These are phyloP conservation scores for Heimioporus punctisporus DNA, from an alignment of 1,284 basidiomycete species.

Conservation along the genomic window DNA sequence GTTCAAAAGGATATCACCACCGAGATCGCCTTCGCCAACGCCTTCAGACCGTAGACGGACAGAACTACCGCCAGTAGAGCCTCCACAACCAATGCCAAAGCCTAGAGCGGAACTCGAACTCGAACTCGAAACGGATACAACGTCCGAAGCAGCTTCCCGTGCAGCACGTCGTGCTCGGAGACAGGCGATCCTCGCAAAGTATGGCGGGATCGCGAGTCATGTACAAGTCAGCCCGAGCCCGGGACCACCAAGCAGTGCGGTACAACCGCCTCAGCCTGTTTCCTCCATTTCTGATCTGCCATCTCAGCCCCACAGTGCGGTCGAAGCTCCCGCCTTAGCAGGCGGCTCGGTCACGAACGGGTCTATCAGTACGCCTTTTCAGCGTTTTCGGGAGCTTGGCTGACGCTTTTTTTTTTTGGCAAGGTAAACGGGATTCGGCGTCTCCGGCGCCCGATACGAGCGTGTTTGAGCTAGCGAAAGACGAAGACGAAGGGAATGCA, in stretches of 20 bases:
- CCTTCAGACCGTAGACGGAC: slow-evolving; percentile 25
- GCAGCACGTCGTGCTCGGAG: slow-evolving; percentile 82
- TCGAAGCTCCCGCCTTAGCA: slow-evolving; percentile 33
- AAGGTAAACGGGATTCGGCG: slow-evolving; percentile 52
- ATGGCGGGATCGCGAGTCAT: slow-evolving; percentile 53
- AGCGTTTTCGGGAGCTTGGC: slow-evolving; percentile 1
- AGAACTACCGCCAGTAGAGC: slow-evolving; percentile 22
- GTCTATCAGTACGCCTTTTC: slow-evolving; percentile 28
- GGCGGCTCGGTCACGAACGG: slow-evolving; percentile 20
- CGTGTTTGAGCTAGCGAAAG: slow-evolving; percentile 64
- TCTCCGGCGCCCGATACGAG: slow-evolving; percentile 52
- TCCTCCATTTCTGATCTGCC: slow-evolving; percentile 61
- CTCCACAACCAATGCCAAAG: slow-evolving; percentile 26
- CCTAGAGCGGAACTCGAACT: slow-evolving; percentile 44
- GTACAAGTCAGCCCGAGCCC: slow-evolving; percentile 51
- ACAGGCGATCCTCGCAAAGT: slow-evolving; percentile 87
- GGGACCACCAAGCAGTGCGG: slow-evolving; percentile 71
- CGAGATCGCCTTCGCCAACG: slow-evolving; percentile 27
- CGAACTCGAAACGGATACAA: slow-evolving; percentile 61
- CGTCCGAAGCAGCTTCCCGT: slow-evolving; percentile 71
- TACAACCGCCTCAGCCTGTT: slow-evolving; percentile 62
- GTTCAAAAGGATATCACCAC: slow-evolving; percentile 60
- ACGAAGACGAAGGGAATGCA: slow-evolving; percentile 49
- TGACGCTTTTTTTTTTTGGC: slow-evolving; percentile 2
- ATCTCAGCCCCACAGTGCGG: slow-evolving; percentile 53